These are phyloP conservation scores for Moringa oleifera DNA, from an alignment of 345 rosid genomes.

Conservation along the genomic window DNA sequence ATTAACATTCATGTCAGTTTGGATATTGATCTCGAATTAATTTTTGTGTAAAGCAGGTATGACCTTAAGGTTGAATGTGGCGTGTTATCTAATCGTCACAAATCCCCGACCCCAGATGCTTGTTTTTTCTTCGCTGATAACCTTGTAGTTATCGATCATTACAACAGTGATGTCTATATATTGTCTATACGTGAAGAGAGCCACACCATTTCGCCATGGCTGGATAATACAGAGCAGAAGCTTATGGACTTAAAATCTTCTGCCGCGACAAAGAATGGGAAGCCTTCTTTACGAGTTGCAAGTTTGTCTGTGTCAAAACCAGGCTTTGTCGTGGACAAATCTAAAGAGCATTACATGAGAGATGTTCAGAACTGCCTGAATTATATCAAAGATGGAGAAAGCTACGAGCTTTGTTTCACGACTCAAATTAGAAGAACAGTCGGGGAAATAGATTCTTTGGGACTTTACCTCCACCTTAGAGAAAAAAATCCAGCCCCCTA, in stretches of 20 bases:
- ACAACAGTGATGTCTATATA: conserved; percentile 58
- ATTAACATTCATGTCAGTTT: neutral
- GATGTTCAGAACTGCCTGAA: conserved; percentile 67
- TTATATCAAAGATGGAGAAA: conserved; percentile 91
- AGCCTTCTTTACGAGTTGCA: conserved; percentile 21
- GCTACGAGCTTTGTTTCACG: conserved; percentile 94
- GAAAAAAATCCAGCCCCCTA: conserved; percentile 92
- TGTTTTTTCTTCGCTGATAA: conserved; percentile 88
- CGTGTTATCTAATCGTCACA: conserved; percentile 53
- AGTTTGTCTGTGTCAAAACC: conserved; percentile 19
- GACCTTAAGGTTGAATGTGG: conserved; percentile 93
- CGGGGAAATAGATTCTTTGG: conserved; percentile 53
- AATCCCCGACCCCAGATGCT: conserved; percentile 86
- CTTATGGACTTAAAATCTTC: conserved; percentile 40
- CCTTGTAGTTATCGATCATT: conserved; percentile 69
- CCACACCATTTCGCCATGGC: conserved; percentile 36
- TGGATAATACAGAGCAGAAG: conserved; percentile 63
- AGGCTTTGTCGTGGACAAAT: conserved; percentile 58
- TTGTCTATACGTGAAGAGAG: conserved; percentile 52
- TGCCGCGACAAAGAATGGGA: conserved; percentile 18
- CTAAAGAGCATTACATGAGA: conserved; percentile 53
- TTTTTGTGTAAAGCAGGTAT: conserved; percentile 46
- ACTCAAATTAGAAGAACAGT: conserved; percentile 56
- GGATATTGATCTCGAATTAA: neutral
- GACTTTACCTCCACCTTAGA: conserved; percentile 77